A percentile compares a stretch with the other conserved stretches of the same genome.
Evolutionary conservation across 1,139 yeast species (phyloP).

Genomic region (Yamadazyma diddensiae): DNA sequence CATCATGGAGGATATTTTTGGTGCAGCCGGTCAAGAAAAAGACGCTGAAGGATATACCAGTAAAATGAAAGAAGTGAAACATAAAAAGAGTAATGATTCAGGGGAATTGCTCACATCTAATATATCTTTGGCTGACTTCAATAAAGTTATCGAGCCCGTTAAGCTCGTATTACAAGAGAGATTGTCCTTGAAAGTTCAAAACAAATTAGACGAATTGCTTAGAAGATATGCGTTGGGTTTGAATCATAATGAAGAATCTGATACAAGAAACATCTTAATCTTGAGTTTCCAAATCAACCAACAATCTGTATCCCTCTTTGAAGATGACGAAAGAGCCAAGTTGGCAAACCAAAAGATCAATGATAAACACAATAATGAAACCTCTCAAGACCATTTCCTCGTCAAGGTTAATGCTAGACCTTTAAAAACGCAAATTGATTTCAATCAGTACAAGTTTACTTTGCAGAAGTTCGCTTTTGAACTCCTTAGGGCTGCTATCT

Average conservation of each 20-base stretch:
- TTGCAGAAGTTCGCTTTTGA: conserved; percentile 80
- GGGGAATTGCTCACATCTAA: conserved; percentile 73
- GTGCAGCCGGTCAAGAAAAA: conserved; percentile 90
- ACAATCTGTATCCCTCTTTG: conserved; percentile 42
- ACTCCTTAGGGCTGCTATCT: conserved; percentile 66
- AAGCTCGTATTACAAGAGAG: conserved; percentile 63
- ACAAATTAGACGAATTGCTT: conserved; percentile 74
- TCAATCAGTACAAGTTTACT: conserved; percentile 50
- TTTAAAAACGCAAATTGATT: conserved; percentile 50
- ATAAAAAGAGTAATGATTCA: conserved; percentile 84
- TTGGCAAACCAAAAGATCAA: conserved; percentile 12
- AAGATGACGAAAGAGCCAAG: conserved; percentile 9
- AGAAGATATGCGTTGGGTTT: conserved; percentile 77
- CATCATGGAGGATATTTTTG: conserved; percentile 91
- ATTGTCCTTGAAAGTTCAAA: conserved; percentile 65
- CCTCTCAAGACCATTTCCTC: conserved; percentile 58
- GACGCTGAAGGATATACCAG: conserved; percentile 90
- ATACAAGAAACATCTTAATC: conserved; percentile 57
- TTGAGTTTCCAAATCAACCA: conserved; percentile 73
- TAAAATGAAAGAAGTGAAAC: conserved; percentile 87
- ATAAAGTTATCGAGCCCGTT: conserved; percentile 66
- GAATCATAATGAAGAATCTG: conserved; percentile 63
- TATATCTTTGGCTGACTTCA: conserved; percentile 59
- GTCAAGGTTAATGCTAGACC: conserved; percentile 65
- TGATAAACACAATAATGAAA: conserved; percentile 13